Base-by-base conservation (phyloP, 768 basidiomycete genomes). In the Lentinula guzmanii region DNA sequence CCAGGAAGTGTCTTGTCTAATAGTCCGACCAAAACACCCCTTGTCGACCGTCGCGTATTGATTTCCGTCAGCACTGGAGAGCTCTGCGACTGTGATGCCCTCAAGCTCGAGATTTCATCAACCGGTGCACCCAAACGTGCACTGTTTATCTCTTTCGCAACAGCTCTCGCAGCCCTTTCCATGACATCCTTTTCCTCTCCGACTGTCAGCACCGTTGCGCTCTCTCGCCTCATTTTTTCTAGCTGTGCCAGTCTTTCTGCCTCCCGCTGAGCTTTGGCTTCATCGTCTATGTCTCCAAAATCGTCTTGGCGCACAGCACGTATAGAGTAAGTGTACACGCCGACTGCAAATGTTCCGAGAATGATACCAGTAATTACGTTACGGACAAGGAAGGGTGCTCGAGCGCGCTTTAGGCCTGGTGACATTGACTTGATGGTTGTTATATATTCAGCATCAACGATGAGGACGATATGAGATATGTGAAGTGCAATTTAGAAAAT, bases 281-380 rank as follows among this genome's bases (percentile, higher is more conserved):
- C 89, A 64, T 90, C 89, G 67, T 92, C 91, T 45, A 92, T 80
- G 70, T 93, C 92, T 65, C 89, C 86, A 70, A 96, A 97, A 43
- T 90, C 86, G 70, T 97, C 95, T 69, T 98, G 95, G 69, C 90
- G 93, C 60, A 98, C 95, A 33, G 94, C 95, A 34, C 86, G 84
- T 69, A 98, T 96, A 16, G 94, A 95, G 75, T 98, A 98, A 4
- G 86, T 80, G 85, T 93, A 98, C 8, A 97, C 86, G 31, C 87
- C 89, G 13, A 85, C 82, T 33, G 85, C 87, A 70, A 97, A 95
- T 0, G 82, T 80, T 31, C 85, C 81, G 48, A 98, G 80, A 2
- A 78, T 68, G 50, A 86, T 64, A 7, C 95, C 96, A 0, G 90
- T 91, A 52, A 96, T 41, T 16, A 87, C 84, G 71, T 98, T 98